These are phyloP conservation scores for Noccaea bulbosa DNA, from an alignment of 345 rosid species.

Conservation along the genomic window DNA sequence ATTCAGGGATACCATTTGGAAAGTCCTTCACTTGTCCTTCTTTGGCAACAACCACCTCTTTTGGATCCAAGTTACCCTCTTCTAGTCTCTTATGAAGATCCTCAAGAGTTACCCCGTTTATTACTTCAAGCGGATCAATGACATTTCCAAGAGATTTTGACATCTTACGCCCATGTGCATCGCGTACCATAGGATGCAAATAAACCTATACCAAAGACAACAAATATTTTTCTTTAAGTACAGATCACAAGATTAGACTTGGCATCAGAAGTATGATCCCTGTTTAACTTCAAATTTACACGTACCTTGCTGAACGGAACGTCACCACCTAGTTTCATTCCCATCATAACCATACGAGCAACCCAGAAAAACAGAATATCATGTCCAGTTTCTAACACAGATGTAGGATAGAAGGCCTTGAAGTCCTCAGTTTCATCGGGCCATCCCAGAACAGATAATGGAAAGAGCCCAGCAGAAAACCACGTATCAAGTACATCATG, in stretches of 20 bases:
- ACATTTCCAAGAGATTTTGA: constrained; percentile 95
- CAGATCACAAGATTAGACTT: too few species aligned
- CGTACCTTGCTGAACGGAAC: constrained; percentile 87
- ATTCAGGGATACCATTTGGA: constrained; percentile 92
- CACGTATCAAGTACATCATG: constrained; percentile 98
- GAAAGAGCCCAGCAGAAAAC: constrained; percentile 96
- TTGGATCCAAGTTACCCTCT: constrained; percentile 81
- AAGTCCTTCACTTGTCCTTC: constrained; percentile 78
- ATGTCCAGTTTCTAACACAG: constrained; percentile 95
- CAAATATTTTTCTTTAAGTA: background rate
- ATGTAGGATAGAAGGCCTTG: constrained; percentile 86
- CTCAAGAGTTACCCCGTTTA: constrained; percentile 78
- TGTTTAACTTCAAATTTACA: constrained; percentile 19
- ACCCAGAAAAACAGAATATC: constrained; percentile 98
- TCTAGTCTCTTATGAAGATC: constrained; percentile 85
- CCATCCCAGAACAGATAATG: constrained; percentile 88
- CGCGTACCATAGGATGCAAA: constrained; percentile 96
- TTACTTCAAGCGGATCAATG: constrained; percentile 91
- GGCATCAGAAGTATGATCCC: constrained; percentile 3
- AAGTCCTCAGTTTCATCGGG: constrained; percentile 93
- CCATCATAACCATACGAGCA: constrained; percentile 97
- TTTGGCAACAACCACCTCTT: constrained; percentile 73
- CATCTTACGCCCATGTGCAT: constrained; percentile 98
- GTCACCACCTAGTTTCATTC: constrained; percentile 83
- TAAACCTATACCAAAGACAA: constrained; percentile 62